phyloP scores from a whole-genome alignment of 2,329 filamentous ascomycete genomes.

The Trichoderma cornu-damae region DNA sequence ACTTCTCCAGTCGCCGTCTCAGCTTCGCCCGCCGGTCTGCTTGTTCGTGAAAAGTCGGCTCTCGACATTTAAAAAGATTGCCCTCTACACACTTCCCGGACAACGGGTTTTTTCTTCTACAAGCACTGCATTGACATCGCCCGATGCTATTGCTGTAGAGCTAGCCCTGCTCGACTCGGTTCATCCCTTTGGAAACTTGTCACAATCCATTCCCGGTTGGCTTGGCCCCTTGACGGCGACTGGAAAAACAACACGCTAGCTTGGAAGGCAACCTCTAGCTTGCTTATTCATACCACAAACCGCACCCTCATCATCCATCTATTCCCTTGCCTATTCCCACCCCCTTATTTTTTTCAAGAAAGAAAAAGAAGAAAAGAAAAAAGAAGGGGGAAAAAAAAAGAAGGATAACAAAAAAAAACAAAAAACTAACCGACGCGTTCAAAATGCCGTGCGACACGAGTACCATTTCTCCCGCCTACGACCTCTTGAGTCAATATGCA shows the following conservation, averaged over 20 bases:
- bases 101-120: conserved; percentile 40
- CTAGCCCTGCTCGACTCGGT: conserved; percentile 36
- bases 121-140: conserved; percentile 23
- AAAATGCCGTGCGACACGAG: conserved; percentile 57
- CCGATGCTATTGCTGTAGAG: conserved; percentile 40
- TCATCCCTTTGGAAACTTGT: conserved; percentile 28
- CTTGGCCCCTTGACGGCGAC: conserved; percentile 50
- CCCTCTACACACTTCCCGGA: conserved; percentile 34
- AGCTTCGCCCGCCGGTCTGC: conserved; percentile 55
- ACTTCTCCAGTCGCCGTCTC: conserved; percentile 58
- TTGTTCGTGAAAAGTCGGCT: conserved; percentile 50
- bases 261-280: conserved; percentile 27
- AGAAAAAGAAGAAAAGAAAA: conserved; percentile 15
- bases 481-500: conserved; percentile 44
- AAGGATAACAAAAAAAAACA: too few relatives aligned
- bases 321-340: neutral
- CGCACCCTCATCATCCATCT: neutral
- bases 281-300: neutral
- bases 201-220: conserved; percentile 42
- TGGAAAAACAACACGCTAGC: conserved; percentile 41
- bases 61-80: conserved; percentile 37
- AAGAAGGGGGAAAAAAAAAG: neutral
- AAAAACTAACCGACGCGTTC: too few relatives aligned
- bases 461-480: conserved; percentile 50
- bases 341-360: neutral